These are phyloP conservation scores for Phytophthora boehmeriae DNA, from an alignment of 352 stramenopile genomes.

Conservation along the genomic window DNA sequence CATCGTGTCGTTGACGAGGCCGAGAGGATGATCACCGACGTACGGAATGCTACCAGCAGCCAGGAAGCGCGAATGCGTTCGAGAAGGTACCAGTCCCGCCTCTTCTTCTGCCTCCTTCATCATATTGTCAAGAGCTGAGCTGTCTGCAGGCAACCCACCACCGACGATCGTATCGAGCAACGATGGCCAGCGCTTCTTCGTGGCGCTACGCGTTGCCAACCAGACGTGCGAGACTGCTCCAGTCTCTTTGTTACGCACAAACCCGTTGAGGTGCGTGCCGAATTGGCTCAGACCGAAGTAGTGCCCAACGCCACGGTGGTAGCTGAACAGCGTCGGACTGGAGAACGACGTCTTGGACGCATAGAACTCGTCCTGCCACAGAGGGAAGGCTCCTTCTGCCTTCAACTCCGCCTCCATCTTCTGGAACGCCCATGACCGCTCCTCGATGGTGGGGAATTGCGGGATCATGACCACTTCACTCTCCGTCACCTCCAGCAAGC, in stretches of 20 bases:
- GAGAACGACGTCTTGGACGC: slow-evolving; percentile 52
- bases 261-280: slow-evolving; percentile 77
- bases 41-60: slow-evolving; percentile 63
- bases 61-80: slow-evolving; percentile 40
- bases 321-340: slow-evolving; percentile 57
- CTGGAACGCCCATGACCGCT: slow-evolving; percentile 54
- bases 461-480: slow-evolving; percentile 39
- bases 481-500: slow-evolving; percentile 38
- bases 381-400: slow-evolving; percentile 48
- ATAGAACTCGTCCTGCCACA: slow-evolving; percentile 73
- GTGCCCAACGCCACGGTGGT: slow-evolving; percentile 63
- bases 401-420: slow-evolving; percentile 48
- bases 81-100: slow-evolving; percentile 46
- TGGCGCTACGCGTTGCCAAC: slow-evolving; percentile 59
- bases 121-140: slow-evolving; percentile 71
- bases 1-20: slow-evolving; percentile 75
- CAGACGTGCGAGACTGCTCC: slow-evolving; percentile 52
- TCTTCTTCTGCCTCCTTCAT: slow-evolving; percentile 75
- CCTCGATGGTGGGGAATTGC: slow-evolving; percentile 30
- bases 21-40: slow-evolving; percentile 54
- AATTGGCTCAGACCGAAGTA: slow-evolving; percentile 73
- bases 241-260: slow-evolving; percentile 40
- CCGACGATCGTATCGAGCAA: slow-evolving; percentile 69
- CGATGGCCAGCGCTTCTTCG: slow-evolving; percentile 58
- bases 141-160: slow-evolving; percentile 54